Conservation (phyloP, 352 stramenopile genomes). For the Globisporangium barbulae region DNA sequence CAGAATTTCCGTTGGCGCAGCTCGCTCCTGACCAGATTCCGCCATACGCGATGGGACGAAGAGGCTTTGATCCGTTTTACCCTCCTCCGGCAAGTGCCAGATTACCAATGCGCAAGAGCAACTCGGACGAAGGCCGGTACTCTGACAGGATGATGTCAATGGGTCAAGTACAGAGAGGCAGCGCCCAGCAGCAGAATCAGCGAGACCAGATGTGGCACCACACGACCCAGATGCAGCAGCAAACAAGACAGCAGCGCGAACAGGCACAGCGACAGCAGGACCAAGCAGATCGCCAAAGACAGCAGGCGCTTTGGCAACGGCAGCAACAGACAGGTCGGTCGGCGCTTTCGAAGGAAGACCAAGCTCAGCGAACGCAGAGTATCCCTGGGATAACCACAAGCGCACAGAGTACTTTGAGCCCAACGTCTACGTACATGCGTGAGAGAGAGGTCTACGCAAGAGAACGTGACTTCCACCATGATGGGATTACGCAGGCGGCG, state of each 20-base stretch:
- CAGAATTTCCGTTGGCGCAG: slow-evolving; percentile 8
- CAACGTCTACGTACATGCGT: slow-evolving; percentile 11
- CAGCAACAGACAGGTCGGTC: slow-evolving; percentile 3
- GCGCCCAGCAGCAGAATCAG: neutral
- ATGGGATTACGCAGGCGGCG: slow-evolving; percentile 10
- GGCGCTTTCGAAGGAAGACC: neutral
- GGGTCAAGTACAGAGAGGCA: neutral
- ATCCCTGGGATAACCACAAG: neutral
- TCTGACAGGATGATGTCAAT: neutral
- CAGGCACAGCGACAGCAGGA: neutral
- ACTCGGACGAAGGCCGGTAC: slow-evolving; percentile 18
- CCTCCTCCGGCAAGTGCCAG: neutral
- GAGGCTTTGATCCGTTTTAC: neutral
- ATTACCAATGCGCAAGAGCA: slow-evolving; percentile 15
- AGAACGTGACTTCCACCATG: slow-evolving; percentile 14
- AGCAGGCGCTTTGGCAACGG: neutral
- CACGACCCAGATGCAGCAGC: neutral
- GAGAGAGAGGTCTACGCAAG: slow-evolving; percentile 12
- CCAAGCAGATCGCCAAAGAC: neutral
- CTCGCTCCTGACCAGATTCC: slow-evolving; percentile 1
- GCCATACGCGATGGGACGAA: neutral
- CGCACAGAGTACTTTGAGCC: neutral
- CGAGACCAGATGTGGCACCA: neutral
- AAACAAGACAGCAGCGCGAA: neutral
- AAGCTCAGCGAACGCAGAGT: neutral